Conservation (phyloP, 257 asterid species). For the Gentiana straminea region DNA sequence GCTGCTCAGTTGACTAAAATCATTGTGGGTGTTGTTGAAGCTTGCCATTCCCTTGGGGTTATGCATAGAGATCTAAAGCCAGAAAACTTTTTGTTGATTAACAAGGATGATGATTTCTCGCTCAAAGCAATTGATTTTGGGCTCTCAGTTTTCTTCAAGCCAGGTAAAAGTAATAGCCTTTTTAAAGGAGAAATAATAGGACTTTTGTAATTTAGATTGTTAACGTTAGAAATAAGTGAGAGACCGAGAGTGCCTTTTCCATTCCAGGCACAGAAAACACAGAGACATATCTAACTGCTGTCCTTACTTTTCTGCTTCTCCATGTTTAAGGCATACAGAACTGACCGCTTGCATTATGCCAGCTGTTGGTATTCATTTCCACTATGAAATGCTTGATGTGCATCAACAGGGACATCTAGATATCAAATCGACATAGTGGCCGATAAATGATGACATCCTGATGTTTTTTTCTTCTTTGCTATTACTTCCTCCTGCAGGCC, state of each 20-base stretch:
- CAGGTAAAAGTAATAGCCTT: conserved; percentile 33
- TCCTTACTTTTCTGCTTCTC: not conserved
- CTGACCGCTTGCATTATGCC: not conserved
- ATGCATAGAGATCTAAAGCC: conserved; percentile 97
- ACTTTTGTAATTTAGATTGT: no score
- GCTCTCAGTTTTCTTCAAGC: conserved; percentile 91
- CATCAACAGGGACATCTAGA: no score
- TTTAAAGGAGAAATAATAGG: not conserved
- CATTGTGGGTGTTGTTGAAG: conserved; percentile 88
- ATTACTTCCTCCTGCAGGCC: conserved; percentile 43
- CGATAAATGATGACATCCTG: not conserved
- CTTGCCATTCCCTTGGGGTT: conserved; percentile 91
- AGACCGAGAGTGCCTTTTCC: no score
- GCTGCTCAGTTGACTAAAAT: conserved; percentile 86
- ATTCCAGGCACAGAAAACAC: no score
- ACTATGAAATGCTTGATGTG: not conserved
- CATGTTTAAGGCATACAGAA: not conserved
- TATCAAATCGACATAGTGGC: not conserved
- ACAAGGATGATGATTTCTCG: conserved; percentile 85
- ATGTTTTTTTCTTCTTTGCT: conserved; percentile 1
- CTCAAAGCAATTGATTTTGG: conserved; percentile 95
- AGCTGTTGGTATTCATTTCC: not conserved
- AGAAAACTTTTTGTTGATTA: conserved; percentile 81
- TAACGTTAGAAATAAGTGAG: no score
- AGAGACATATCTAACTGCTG: not conserved